Evolutionary conservation across 2,329 filamentous ascomycete genomes (phyloP), one percentile per base, ranked within the genome.

Genomic region (Trichoderma sp.): DNA sequence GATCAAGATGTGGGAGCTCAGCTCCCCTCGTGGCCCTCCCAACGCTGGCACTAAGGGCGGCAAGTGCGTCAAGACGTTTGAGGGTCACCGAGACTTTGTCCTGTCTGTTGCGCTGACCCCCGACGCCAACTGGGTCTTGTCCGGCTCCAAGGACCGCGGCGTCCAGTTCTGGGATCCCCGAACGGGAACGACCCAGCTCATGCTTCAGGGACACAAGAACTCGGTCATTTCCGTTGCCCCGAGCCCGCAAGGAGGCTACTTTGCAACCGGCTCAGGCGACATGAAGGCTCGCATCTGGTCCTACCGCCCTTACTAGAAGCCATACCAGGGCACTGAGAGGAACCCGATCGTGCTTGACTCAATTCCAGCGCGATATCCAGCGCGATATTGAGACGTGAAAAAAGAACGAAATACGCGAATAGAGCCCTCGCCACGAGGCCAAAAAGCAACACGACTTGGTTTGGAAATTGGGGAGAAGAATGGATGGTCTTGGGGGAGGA

Each of bases 151-250:
- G 85, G 96, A 99, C 79, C 90, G 96, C 66, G 95, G 96, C 63
- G 96, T 99, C 26, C 96, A 98, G 80, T 98, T 99, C 86, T 99
- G 96, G 96, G 95, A 99, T 79, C 95, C 96, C 23, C 89, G 92
- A 77, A 98, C 94, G 23, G 96, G 95, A 43, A 92, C 93, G 75
- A 97, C 95, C 1, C 95, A 98, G 83, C 92, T 99, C 80, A 98
- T 98, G 96, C 88, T 99, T 73, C 96, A 98, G 82, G 96, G 96
- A 30, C 96, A 99, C 81, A 98, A 98, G 87, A 98, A 98, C 83
- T 97, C 94, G 12, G 96, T 99, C 77, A 98, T 98, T 78, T 98
- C 95, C 3, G 96, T 99, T 67, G 95, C 96, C 1, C 96, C 96
- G 26, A 97, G 94, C 82, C 96, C 96, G 17, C 91, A 89, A 43